Base-by-base conservation (phyloP, 2,329 filamentous ascomycete genomes). In the Verruconis gallopava region DNA sequence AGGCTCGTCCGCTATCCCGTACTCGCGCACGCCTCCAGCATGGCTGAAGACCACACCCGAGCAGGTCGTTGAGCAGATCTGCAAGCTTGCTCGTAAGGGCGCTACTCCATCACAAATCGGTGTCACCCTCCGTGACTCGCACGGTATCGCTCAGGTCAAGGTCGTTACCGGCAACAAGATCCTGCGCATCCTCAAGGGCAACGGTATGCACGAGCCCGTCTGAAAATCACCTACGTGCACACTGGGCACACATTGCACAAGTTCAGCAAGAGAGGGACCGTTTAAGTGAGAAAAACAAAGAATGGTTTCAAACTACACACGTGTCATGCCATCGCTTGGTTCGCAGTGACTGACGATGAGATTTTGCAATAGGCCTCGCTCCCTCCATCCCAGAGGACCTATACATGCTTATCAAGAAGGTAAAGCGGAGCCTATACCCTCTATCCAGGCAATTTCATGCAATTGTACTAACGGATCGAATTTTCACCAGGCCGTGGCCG, bases 351-450 rank as follows among this genome's bases (percentile, higher is more conserved):
- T 91, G 84, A 91, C 84, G 79, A 82, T 88, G 86, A 77, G 86
- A 93, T 80, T 65, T 72, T 62, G n/a, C n/a, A 65, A 73, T 73
- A 98, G 91, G 91, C 75, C 86, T 98, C 66, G 89, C 91, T 58
- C 91, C 93, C 67, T 88, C 96, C 68, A 81, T 98, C 60, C 91
- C 93, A 65, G 91, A 98, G 80, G 91, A 98, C 72, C 82, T 96
- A 57, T 98, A 96, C 82, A 93, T 94, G 84, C 77, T 96, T 68
- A 96, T 96, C 85, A 95, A 95, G 84, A 98, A 98, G 86, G 89
- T 93, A 65, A n/a, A n/a, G 38, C 35, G 9, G 19, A 15, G 9
- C 20, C 21, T n/a, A 21, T 18, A 17, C 4, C 15, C 15, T 21
- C 2, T 33, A 21, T 35, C 28, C 19, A 19, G 39, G 25, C 6